phyloP scores from a whole-genome alignment of 352 stramenopile genomes.

The Thalassiosira oceanica region DNA sequence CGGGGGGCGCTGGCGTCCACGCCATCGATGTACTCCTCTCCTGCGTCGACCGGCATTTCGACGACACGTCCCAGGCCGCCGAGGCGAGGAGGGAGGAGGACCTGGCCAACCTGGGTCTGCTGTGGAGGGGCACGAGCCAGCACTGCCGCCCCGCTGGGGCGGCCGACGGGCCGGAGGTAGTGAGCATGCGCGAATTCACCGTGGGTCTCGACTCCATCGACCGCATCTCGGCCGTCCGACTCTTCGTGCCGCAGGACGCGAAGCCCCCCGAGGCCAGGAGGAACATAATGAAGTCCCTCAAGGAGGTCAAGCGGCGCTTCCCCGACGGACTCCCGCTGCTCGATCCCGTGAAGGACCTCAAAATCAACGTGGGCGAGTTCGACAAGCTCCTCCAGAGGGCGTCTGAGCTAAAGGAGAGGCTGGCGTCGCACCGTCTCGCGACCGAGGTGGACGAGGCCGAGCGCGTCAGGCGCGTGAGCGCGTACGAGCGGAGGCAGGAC shows the following conservation, averaged over 20 bases:
- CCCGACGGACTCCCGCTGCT: slow-evolving; percentile 84
- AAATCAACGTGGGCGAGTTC: slow-evolving; percentile 90
- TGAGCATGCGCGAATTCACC: slow-evolving; percentile 75
- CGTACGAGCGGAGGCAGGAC: slow-evolving; percentile 91
- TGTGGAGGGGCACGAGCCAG: slow-evolving; percentile 59
- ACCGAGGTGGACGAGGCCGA: slow-evolving; percentile 71
- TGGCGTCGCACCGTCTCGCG: slow-evolving; percentile 51
- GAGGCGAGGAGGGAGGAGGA: slow-evolving; percentile 58
- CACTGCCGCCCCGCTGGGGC: slow-evolving; percentile 53
- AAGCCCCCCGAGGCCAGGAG: slow-evolving; percentile 85
- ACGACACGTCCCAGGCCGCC: slow-evolving; percentile 38
- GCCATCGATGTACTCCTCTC: slow-evolving; percentile 75
- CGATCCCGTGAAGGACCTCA: slow-evolving; percentile 92
- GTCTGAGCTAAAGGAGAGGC: slow-evolving; percentile 52
- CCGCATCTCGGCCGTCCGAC: slow-evolving; percentile 91
- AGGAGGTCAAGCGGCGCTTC: slow-evolving; percentile 81
- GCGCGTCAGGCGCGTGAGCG: slow-evolving; percentile 83
- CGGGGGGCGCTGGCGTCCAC: slow-evolving; percentile 54
- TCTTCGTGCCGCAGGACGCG: slow-evolving; percentile 93
- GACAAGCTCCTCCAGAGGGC: slow-evolving; percentile 85
- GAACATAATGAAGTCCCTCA: slow-evolving; percentile 69
- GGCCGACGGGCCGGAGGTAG: slow-evolving; percentile 50
- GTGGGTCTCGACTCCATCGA: slow-evolving; percentile 79
- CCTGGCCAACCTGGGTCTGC: slow-evolving; percentile 49
- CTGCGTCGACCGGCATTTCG: slow-evolving; percentile 79